Base-by-base conservation (phyloP, 2,329 filamentous ascomycete species). In the Coniella lustricola region DNA sequence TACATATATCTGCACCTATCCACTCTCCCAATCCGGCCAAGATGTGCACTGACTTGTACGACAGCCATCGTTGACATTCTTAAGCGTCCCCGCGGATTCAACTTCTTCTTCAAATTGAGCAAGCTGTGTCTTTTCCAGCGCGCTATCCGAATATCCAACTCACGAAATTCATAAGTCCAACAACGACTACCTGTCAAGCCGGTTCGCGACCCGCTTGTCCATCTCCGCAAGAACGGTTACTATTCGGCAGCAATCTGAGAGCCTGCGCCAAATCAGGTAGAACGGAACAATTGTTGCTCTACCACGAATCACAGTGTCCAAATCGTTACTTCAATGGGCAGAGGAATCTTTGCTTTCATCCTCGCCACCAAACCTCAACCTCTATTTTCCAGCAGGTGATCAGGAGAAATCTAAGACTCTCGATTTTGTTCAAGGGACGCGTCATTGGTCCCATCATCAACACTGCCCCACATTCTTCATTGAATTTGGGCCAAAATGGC, bases 11-110 rank as follows among this genome's bases (percentile, higher is more conserved):
- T 42, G 40, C 40, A 42, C n/a, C 22, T 25, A 42, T 42, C 18
- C 40, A 12, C 18, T 32, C 25, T 33, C 40, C 32, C 25, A 18
- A 32, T 31, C 14, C 29, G 29, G 40, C 14, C 29, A 32, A 32
- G 40, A 42, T 42, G 16, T 33, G 40, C 40, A 33, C 40, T 42
- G 40, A 42, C 40, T n/a, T 33, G 25, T 25, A 33, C 40, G 40
- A 33, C 40, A 42, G 40, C 25, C 25, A 29, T 32, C 29, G 31
- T 25, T 33, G 29, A 33, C 25, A 3, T 18, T 16, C 32, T n/a
- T 33, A 29, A 10, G 14, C 7, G 12, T n/a, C 20, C n/a, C 17
- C 25, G 25, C 13, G 39, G 8, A 12, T 16, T n/a, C 10, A 41
- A n/a, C 4, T 2, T 22, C 33, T 10, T 33, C 36, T 44, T 35